Percentiles rank a stretch among this genome's conserved stretches.
These are phyloP conservation scores for Colletotrichum lindemuthianum DNA, from an alignment of 2,329 filamentous ascomycete genomes.

Conservation along the genomic window DNA sequence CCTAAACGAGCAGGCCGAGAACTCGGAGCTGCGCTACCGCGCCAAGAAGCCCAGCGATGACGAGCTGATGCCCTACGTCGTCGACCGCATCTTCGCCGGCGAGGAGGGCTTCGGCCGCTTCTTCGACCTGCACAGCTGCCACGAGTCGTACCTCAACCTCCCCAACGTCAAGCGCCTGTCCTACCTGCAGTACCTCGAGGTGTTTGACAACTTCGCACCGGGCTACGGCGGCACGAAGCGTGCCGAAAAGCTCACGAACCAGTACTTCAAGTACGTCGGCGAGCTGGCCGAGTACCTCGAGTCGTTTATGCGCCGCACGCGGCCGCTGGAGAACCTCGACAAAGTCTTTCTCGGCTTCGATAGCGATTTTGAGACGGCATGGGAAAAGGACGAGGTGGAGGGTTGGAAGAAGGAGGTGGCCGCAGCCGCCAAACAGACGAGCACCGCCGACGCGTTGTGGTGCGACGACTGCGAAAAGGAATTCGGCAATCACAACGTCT, in stretches of 20 bases:
- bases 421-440: slow-evolving; percentile 46
- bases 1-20: slow-evolving; percentile 94
- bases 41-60: slow-evolving; percentile 71
- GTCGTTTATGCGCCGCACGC: slow-evolving; percentile 83
- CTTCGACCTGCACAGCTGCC: slow-evolving; percentile 84
- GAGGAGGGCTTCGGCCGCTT: slow-evolving; percentile 95
- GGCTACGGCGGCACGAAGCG: slow-evolving; percentile 80
- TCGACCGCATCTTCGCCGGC: slow-evolving; percentile 93
- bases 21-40: slow-evolving; percentile 92
- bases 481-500: slow-evolving; percentile 95
- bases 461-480: slow-evolving; percentile 93
- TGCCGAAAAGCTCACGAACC: slow-evolving; percentile 87
- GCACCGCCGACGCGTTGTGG: slow-evolving; percentile 76
- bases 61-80: slow-evolving; percentile 71
- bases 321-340: slow-evolving; percentile 86
- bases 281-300: slow-evolving; percentile 86
- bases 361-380: slow-evolving; percentile 83
- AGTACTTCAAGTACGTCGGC: slow-evolving; percentile 90
- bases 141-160: slow-evolving; percentile 92
- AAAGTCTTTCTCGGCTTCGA: slow-evolving; percentile 81
- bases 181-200: slow-evolving; percentile 92
- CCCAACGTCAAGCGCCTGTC: slow-evolving; percentile 84
- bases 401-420: slow-evolving; percentile 76
- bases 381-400: slow-evolving; percentile 81
- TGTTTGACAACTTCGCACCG: slow-evolving; percentile 86